Evolutionary conservation across 208 protist genomes (phyloP).

Genomic region (Acanthamoeba triangularis): DNA sequence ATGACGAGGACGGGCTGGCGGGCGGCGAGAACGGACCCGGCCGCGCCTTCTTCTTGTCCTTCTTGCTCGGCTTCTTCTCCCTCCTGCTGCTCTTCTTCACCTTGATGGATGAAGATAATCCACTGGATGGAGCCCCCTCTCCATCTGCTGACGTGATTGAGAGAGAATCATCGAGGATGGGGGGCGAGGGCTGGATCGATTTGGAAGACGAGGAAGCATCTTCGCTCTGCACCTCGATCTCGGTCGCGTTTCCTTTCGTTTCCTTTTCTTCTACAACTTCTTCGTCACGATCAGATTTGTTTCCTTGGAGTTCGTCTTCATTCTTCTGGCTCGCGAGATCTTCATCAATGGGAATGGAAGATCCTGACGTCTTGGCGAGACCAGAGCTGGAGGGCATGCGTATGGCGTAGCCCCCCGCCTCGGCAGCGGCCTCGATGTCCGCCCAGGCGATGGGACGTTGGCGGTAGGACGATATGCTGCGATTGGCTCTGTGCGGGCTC

Average conservation of each 20-base stretch:
- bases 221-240: background rate
- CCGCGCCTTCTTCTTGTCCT: background rate
- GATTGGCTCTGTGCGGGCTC: background rate
- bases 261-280: background rate
- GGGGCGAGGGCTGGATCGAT: too few species aligned
- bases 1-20: background rate
- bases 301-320: background rate
- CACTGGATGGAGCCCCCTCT: too few species aligned
- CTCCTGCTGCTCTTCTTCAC: background rate
- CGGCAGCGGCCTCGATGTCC: conserved; percentile 16
- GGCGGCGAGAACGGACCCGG: background rate
- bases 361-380: too few species aligned
- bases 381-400: background rate
- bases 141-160: too few species aligned
- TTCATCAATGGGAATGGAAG: background rate
- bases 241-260: background rate
- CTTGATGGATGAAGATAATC: background rate
- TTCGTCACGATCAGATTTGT: background rate
- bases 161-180: too few species aligned
- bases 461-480: conserved; percentile 6
- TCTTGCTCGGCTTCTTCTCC: conserved; percentile 2
- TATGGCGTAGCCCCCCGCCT: background rate
- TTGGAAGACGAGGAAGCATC: background rate
- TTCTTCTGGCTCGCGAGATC: background rate
- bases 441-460: background rate